These are phyloP conservation scores for Ailanthus altissimus DNA, from an alignment of 345 rosid species.

Conservation along the genomic window DNA sequence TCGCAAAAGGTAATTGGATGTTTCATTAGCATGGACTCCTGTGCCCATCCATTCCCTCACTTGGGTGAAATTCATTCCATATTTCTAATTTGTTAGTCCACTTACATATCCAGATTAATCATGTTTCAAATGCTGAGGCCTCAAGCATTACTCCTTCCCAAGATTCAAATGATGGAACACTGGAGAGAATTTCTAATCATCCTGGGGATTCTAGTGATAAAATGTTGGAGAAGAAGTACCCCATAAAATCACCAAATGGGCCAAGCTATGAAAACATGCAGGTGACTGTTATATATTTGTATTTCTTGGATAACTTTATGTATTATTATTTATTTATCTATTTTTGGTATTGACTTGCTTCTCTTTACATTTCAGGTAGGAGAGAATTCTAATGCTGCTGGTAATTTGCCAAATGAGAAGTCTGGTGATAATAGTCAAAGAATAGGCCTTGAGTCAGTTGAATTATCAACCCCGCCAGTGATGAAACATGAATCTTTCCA, in stretches of 20 bases:
- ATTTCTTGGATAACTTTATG: neutral
- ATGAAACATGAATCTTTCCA: constrained; percentile 25
- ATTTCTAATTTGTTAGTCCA: constrained; percentile 24
- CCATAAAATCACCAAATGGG: constrained; percentile 20
- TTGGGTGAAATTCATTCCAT: constrained; percentile 1
- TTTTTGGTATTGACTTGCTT: constrained; percentile 31
- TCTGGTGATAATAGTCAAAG: constrained; percentile 30
- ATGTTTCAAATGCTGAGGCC: constrained; percentile 17
- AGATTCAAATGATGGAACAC: constrained; percentile 14
- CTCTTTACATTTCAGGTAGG: constrained; percentile 38
- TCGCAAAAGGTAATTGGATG: constrained; percentile 46
- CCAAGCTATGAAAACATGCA: constrained; percentile 24
- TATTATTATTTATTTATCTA: neutral
- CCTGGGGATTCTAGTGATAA: constrained; percentile 15
- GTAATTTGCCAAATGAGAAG: constrained; percentile 26
- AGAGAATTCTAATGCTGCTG: constrained; percentile 13
- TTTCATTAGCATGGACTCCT: constrained; percentile 4
- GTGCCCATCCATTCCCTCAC: neutral
- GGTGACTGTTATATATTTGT: constrained; percentile 23
- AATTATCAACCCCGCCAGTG: constrained; percentile 15
- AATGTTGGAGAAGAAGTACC: constrained; percentile 7
- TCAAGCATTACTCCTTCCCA: constrained; percentile 2
- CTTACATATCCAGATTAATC: constrained; percentile 37
- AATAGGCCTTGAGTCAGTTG: constrained; percentile 21
- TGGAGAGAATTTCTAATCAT: constrained; percentile 12